Conservation (phyloP, 805 yeast species). For the Suhomyces xylopsoci region DNA sequence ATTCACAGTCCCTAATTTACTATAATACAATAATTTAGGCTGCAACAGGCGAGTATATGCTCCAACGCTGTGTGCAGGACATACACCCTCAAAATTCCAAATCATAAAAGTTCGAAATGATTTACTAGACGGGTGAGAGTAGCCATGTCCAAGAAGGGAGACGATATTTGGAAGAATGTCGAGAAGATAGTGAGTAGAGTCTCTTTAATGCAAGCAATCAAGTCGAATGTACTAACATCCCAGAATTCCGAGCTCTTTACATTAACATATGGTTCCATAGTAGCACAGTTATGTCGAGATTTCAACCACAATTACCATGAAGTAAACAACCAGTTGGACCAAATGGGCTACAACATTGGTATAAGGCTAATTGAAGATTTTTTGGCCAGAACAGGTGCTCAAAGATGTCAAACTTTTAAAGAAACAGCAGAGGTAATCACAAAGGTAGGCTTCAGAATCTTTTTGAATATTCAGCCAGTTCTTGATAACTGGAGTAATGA, state of each 20-base stretch:
- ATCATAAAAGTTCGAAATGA: neutral
- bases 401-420: constrained; percentile 72
- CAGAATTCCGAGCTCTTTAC: constrained; percentile 89
- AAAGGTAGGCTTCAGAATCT: constrained; percentile 87
- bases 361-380: constrained; percentile 89
- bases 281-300: constrained; percentile 86
- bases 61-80: neutral
- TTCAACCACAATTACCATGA: constrained; percentile 68
- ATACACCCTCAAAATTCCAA: neutral
- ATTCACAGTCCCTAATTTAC: neutral
- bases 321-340: constrained; percentile 80
- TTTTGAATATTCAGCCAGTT: constrained; percentile 76
- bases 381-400: constrained; percentile 80
- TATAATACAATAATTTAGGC: neutral
- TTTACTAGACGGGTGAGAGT: neutral
- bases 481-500: constrained; percentile 75
- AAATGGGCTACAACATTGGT: constrained; percentile 96
- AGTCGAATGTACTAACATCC: constrained; percentile 4
- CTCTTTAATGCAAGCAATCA: constrained; percentile 1
- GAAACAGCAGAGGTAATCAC: constrained; percentile 87
- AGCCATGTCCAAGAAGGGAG: constrained; percentile 49
- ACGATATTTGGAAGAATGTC: constrained; percentile 87
- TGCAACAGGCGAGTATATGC: neutral
- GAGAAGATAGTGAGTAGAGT: constrained; percentile 69
- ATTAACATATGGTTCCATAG: constrained; percentile 92